These are phyloP conservation scores for Aeschynomene evenia DNA, from an alignment of 306 rosid genomes.

Conservation along the genomic window DNA sequence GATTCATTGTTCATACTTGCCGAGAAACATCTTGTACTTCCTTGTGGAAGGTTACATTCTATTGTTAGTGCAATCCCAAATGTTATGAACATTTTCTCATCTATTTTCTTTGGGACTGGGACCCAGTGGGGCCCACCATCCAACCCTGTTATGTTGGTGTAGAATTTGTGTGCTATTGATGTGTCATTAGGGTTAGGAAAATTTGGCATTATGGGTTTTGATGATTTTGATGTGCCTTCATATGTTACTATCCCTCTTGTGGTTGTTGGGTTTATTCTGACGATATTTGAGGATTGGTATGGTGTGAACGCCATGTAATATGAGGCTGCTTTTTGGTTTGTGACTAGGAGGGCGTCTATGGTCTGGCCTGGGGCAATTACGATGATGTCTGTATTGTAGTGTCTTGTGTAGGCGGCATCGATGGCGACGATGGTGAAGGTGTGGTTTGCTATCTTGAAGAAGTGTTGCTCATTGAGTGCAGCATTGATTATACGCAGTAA, in stretches of 20 bases:
- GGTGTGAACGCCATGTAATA: slow-evolving; percentile 61
- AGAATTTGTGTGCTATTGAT: slow-evolving; percentile 48
- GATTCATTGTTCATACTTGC: slow-evolving; percentile 81
- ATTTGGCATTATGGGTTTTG: slow-evolving; percentile 42
- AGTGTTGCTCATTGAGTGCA: slow-evolving; percentile 60
- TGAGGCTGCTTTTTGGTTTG: slow-evolving; percentile 42
- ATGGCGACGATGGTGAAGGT: slow-evolving; percentile 58
- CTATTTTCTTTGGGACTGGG: slow-evolving; percentile 44
- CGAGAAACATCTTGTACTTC: too few relatives aligned
- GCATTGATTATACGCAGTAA: slow-evolving; percentile 58
- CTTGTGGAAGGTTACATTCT: slow-evolving; percentile 29
- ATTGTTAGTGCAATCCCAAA: slow-evolving; percentile 29
- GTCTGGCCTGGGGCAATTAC: slow-evolving; percentile 64
- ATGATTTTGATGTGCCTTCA: neutral
- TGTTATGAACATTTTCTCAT: slow-evolving; percentile 52
- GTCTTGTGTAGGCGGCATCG: slow-evolving; percentile 57
- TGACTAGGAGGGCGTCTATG: slow-evolving; percentile 45
- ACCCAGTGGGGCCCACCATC: slow-evolving; percentile 47
- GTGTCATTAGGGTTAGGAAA: slow-evolving; percentile 48
- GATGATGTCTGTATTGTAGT: slow-evolving; percentile 43
- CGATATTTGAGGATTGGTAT: neutral
- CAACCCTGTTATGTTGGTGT: slow-evolving; percentile 42
- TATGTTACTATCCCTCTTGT: slow-evolving; percentile 49
- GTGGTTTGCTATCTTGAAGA: slow-evolving; percentile 67
- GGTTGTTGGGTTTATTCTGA: neutral